These are phyloP conservation scores for Tulasnella sp. DNA, from an alignment of 768 basidiomycete species.

Conservation along the genomic window DNA sequence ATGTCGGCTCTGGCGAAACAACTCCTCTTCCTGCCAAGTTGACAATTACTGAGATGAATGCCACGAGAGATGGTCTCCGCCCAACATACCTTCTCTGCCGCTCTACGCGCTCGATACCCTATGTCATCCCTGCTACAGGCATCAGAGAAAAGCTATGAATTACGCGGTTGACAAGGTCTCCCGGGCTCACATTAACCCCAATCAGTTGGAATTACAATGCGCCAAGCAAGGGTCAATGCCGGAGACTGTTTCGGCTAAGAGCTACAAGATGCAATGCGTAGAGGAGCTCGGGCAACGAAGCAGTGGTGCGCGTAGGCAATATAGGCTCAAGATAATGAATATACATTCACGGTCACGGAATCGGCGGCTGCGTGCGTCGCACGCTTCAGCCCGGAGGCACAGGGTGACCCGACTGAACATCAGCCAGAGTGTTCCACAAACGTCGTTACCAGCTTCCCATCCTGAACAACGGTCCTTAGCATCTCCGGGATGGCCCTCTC, in stretches of 20 bases:
- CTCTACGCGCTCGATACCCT: constrained; percentile 63
- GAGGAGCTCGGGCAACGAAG: too few species aligned
- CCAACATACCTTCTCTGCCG: constrained; percentile 31
- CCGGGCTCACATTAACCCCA: not conserved
- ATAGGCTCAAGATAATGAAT: too few species aligned
- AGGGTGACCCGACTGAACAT: not conserved
- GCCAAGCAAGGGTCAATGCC: not conserved
- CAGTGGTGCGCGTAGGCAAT: too few species aligned
- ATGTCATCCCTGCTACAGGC: constrained; percentile 40
- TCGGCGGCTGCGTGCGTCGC: too few species aligned
- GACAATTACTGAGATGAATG: constrained; percentile 27
- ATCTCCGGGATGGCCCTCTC: constrained; percentile 93
- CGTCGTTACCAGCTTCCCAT: constrained; percentile 77
- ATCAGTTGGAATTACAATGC: not conserved
- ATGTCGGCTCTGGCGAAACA: constrained; percentile 23
- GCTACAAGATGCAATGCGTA: too few species aligned
- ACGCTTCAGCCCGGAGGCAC: too few species aligned
- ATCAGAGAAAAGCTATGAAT: not conserved
- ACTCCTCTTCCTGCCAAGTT: constrained; percentile 25
- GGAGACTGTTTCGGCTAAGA: not conserved
- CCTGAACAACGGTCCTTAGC: constrained; percentile 71
- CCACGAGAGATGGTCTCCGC: constrained; percentile 11
- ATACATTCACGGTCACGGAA: too few species aligned
- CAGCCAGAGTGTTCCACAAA: constrained; percentile 70
- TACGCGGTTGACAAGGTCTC: not conserved